Base-by-base conservation (phyloP, 306 rosid species). In the Oemleria cerasiformis region DNA sequence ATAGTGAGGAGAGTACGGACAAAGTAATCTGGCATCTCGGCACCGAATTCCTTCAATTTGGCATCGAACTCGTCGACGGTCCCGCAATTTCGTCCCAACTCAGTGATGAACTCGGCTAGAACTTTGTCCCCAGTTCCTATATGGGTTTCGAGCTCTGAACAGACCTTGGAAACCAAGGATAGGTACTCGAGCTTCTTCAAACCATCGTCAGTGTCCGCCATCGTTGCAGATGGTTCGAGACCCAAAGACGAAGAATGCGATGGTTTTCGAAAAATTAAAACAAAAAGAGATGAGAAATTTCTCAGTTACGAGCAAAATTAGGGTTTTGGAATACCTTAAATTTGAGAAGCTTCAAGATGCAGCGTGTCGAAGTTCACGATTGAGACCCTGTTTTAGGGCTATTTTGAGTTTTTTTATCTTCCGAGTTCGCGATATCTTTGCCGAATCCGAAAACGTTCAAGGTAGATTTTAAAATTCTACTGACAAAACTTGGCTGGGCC, bases 101-200 rank as follows among this genome's bases (percentile, higher is more conserved):
- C 61, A 30, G 39, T 56, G 17, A 56, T 56, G 61, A 56, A 56
- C 61, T 56, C 61, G 8, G 61, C 61, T 36, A 56, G 61, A 56
- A 56, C 61, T 56, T 56, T 56, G 61, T 56, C 61, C 17, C 61
- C 61, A 23, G 23, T 12, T 36, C 61, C 39, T 56, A 56, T 25
- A 56, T 56, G 61, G 36, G 61, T 56, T 23, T 56, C 39, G 17
- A 56, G 61, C 61, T 56, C 61, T 56, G 61, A 56, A 23, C 61
- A 56, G 9, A 56, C 61, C 30, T 56, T 56, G 61, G 61, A 56
- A 30, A 56, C 61, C 61, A 56, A 13, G 8, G 61, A 56, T 10
- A 56, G 61, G 61, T 56, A 56, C 61, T 56, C 61, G 36, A 56
- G 30, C 61, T 56, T 56, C 61, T 56, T 56, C 38, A 56, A 14